Evolutionary conservation across 176 grass and related monocot species (phyloP).

Genomic region (Oryza longistaminata): DNA sequence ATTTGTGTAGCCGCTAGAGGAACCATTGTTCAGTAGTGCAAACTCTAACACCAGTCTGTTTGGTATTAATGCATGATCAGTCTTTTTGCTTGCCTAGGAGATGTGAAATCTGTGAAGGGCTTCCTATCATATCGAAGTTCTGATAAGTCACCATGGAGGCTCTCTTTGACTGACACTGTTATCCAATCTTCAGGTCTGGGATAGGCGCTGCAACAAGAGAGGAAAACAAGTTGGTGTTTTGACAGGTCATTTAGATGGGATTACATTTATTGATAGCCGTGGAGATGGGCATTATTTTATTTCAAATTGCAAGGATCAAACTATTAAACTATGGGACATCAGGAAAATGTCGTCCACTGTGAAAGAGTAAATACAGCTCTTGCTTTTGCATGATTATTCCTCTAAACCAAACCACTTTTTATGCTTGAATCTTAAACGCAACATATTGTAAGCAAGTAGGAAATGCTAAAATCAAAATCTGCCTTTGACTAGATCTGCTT

Average conservation of each 20-base stretch:
- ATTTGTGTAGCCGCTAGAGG: neutral
- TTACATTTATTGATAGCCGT: slow-evolving; percentile 94
- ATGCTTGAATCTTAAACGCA: neutral
- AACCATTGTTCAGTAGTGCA: neutral
- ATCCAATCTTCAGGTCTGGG: slow-evolving; percentile 64
- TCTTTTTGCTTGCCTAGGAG: neutral
- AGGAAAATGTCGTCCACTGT: slow-evolving; percentile 73
- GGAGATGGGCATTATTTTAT: slow-evolving; percentile 87
- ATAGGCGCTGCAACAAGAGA: slow-evolving; percentile 65
- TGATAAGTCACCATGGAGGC: neutral
- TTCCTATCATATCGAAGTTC: neutral
- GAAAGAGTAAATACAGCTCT: slow-evolving; percentile 34
- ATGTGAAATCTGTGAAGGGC: slow-evolving; percentile 16
- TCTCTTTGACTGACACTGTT: neutral
- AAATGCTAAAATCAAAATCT: neutral
- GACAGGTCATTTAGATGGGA: slow-evolving; percentile 84
- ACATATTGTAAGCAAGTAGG: neutral
- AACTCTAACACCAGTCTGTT: neutral
- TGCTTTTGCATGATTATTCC: slow-evolving; percentile 17
- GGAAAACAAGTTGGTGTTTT: slow-evolving; percentile 70
- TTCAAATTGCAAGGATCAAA: slow-evolving; percentile 96
- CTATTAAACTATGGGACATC: slow-evolving; percentile 94
- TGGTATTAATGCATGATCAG: neutral
- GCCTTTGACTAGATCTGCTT: neutral
- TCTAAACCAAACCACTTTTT: slow-evolving; percentile 19